phyloP scores from a whole-genome alignment of 2,329 filamentous ascomycete species.

The Verruconis gallopava region DNA sequence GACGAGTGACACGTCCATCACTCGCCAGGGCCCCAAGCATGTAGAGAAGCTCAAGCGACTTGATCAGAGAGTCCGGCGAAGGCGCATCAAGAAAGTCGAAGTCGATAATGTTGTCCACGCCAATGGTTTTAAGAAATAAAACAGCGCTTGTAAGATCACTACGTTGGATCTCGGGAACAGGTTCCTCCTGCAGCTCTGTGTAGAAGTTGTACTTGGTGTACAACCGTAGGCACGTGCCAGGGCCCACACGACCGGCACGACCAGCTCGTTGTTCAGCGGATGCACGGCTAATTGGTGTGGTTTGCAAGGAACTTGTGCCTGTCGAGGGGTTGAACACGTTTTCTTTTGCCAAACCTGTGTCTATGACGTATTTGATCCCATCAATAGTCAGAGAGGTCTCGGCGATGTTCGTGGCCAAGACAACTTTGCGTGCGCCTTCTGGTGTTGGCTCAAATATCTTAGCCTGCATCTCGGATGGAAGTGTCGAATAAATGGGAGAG shows the following conservation, averaged over 20 bases:
- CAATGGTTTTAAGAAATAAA: conserved; percentile 73
- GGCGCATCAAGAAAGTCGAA: conserved; percentile 97
- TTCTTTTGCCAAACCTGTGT: conserved; percentile 90
- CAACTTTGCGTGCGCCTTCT: conserved; percentile 72
- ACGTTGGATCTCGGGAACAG: conserved; percentile 84
- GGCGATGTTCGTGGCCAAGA: conserved; percentile 91
- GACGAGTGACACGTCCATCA: conserved; percentile 74
- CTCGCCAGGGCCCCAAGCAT: conserved; percentile 82
- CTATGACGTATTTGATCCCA: conserved; percentile 90
- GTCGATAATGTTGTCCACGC: conserved; percentile 81
- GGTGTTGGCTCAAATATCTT: conserved; percentile 95
- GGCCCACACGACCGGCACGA: conserved; percentile 80
- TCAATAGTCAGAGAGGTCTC: conserved; percentile 94
- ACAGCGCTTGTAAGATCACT: conserved; percentile 79
- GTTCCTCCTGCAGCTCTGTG: conserved; percentile 87
- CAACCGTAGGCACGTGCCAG: conserved; percentile 83
- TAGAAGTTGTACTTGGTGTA: conserved; percentile 92
- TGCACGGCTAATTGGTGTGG: conserved; percentile 81
- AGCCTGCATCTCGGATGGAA: conserved; percentile 79
- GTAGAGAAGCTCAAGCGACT: conserved; percentile 80
- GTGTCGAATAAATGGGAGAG: conserved; percentile 85
- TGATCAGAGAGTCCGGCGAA: conserved; percentile 76
- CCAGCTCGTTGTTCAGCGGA: conserved; percentile 89
- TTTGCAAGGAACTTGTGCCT: conserved; percentile 83
- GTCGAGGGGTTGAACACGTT: conserved; percentile 85